These are phyloP conservation scores for Choiromyces venosus DNA, from an alignment of 495 filamentous ascomycete genomes.

Conservation along the genomic window DNA sequence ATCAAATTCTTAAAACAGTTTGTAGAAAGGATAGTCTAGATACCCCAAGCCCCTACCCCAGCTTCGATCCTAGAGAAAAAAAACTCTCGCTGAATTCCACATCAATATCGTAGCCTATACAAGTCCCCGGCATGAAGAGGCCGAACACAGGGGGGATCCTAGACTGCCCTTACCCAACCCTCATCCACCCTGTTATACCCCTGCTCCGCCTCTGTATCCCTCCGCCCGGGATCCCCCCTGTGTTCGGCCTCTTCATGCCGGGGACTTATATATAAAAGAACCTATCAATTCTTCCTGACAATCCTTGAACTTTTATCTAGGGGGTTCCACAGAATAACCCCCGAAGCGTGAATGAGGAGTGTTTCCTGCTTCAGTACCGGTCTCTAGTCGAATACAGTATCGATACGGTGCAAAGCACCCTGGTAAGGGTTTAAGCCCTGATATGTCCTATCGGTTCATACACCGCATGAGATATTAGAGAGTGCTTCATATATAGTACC, in stretches of 20 bases:
- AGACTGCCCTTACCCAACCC: too few species aligned
- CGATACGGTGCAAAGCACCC: neutral
- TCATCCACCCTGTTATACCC: too few species aligned
- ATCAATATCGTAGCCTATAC: neutral
- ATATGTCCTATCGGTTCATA: neutral
- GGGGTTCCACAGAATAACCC: neutral
- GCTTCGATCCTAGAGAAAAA: neutral
- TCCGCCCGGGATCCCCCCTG: too few species aligned
- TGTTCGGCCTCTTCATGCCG: too few species aligned
- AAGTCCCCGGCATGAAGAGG: too few species aligned
- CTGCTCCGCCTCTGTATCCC: too few species aligned
- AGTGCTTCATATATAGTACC: neutral
- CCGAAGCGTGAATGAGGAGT: neutral
- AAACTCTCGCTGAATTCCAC: neutral
- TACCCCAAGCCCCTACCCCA: neutral
- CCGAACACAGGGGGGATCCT: too few species aligned
- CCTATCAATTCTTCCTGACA: neutral
- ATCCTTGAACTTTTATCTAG: neutral
- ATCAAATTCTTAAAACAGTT: neutral
- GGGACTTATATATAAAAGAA: too few species aligned
- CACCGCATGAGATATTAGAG: neutral
- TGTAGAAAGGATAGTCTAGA: neutral
- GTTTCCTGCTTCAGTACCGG: too few species aligned
- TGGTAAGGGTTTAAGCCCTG: neutral
- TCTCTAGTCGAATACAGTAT: neutral